phyloP scores from a whole-genome alignment of 306 rosid genomes.

The Prunus mongolica region DNA sequence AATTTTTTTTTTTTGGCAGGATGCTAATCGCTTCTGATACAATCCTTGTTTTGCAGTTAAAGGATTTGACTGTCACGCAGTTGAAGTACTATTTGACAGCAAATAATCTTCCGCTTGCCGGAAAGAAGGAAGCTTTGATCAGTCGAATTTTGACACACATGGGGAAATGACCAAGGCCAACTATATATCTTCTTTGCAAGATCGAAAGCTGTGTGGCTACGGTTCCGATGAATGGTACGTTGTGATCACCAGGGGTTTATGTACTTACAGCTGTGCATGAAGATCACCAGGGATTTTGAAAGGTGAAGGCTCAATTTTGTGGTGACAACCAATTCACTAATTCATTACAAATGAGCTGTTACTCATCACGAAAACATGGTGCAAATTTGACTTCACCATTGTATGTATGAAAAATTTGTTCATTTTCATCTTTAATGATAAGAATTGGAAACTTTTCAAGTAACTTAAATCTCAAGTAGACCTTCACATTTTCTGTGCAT shows the following conservation, averaged over 20 bases:
- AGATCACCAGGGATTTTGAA: too few relatives aligned
- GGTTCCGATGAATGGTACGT: background rate
- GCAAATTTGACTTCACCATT: background rate
- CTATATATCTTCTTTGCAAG: background rate
- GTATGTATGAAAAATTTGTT: background rate
- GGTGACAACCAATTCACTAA: background rate
- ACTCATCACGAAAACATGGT: background rate
- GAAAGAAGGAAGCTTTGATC: constrained; percentile 79
- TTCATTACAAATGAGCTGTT: too few relatives aligned
- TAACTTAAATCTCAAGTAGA: too few relatives aligned
- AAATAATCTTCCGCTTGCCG: constrained; percentile 75
- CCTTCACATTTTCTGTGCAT: too few relatives aligned
- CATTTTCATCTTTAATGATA: background rate
- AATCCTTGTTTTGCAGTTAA: constrained; percentile 57
- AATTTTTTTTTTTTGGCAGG: background rate
- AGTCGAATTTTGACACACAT: constrained; percentile 75
- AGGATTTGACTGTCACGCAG: constrained; percentile 76
- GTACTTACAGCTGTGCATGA: background rate
- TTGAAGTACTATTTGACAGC: constrained; percentile 70
- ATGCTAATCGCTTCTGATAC: background rate
- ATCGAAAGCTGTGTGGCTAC: background rate
- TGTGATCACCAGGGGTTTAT: background rate
- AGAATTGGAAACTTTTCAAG: too few relatives aligned
- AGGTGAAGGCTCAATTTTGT: background rate
- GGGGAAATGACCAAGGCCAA: constrained; percentile 51